Base-by-base conservation (phyloP, 495 filamentous ascomycete genomes). In the Penicillium subrubescens region DNA sequence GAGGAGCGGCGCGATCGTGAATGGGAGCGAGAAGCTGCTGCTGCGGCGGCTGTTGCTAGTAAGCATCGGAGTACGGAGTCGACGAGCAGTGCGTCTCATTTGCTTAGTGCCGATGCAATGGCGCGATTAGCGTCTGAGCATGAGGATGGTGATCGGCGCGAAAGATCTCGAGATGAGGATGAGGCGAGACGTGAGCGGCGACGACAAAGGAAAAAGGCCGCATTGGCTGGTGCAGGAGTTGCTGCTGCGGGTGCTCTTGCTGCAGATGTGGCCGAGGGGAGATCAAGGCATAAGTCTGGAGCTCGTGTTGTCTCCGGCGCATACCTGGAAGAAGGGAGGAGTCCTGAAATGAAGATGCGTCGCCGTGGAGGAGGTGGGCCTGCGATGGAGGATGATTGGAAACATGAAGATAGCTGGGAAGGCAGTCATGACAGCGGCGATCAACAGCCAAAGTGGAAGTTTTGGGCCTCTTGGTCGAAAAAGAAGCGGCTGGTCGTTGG, bases 231-330 rank as follows among this genome's bases (percentile, higher is more conserved):
- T 66, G 61, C 48, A 64, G 31, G 67, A 54, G 53, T 74, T 25
- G 59, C 33, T 46, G 61, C 57, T 72, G 25, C 25, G 25, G 65
- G 53, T 34, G 67, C 59, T 25, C 60, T 68, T 25, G 71, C 56
- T 12, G 71, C 29, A 44, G 73, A 73, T 51, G 59, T 76, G 29
- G 72, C 62, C 1, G 66, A 73, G 25, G 68, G 71, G 8, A 64
- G 68, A 21, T 71, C 78, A 23, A 74, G 81, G 43, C 75, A 77
- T 37, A 79, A 80, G 60, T 81, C 82, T 57, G 83, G 82, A 53
- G 78, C 86, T 35, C 77, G 88, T 62, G 79, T 90, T 23, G 87
- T 90, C 7, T 92, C 89, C 54, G 90, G 90, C 17, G 83, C 88
- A 0, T 76, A 88, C 58, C 66, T 90, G 63, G 90, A 93, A 69